Percentiles rank a stretch among this genome's conserved stretches.
Conservation (phyloP, 179 eudicot species). For the Beta macrorhiza region DNA sequence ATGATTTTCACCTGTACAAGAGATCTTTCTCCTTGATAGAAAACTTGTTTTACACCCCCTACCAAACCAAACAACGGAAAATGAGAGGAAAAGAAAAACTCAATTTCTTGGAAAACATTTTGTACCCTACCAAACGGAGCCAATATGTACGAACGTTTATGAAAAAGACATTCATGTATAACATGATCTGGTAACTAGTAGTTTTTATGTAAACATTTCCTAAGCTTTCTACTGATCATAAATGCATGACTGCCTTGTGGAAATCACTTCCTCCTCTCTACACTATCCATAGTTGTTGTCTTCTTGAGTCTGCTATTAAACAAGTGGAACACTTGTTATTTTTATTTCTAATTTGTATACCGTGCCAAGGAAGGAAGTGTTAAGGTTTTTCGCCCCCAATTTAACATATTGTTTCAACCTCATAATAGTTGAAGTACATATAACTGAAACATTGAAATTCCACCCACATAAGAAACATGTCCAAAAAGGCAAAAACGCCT, state of each 20-base stretch:
- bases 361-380: too few relatives aligned
- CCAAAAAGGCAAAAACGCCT: background rate
- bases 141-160: background rate
- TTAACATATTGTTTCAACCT: background rate
- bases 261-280: background rate
- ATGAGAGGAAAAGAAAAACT: too few relatives aligned
- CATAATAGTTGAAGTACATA: background rate
- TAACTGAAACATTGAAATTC: too few relatives aligned
- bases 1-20: too few relatives aligned
- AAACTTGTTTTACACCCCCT: too few relatives aligned
- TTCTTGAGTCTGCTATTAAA: background rate
- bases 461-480: background rate
- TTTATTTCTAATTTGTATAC: background rate
- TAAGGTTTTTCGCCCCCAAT: too few relatives aligned
- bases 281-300: background rate
- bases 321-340: background rate
- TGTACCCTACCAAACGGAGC: too few relatives aligned
- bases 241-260: background rate
- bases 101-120: too few relatives aligned
- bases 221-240: background rate
- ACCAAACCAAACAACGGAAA: too few relatives aligned
- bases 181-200: too few relatives aligned
- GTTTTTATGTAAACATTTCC: background rate
- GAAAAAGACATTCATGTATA: background rate
- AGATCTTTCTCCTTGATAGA: too few relatives aligned